Conservation (phyloP, 2,329 filamentous ascomycete genomes). For the Teratosphaeria pseudoeucalypti region DNA sequence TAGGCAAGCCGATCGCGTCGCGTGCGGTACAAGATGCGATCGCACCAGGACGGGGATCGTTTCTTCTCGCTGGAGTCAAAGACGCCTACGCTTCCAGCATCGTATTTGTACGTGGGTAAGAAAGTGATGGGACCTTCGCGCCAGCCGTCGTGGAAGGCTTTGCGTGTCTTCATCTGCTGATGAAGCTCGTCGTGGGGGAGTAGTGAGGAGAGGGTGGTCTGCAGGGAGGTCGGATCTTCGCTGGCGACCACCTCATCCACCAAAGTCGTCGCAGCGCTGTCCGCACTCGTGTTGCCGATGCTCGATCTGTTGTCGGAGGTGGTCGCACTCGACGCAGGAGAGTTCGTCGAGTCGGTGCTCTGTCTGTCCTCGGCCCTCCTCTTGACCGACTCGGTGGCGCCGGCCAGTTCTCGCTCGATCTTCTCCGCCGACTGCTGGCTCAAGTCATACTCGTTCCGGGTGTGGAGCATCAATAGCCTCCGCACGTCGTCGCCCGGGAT, state of each 20-base stretch:
- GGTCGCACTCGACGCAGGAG: not conserved
- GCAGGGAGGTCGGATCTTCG: constrained; percentile 73
- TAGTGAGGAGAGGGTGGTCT: constrained; percentile 78
- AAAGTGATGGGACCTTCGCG: constrained; percentile 79
- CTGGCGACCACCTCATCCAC: constrained; percentile 36
- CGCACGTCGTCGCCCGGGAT: constrained; percentile 86
- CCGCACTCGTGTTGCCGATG: constrained; percentile 3
- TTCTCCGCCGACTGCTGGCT: constrained; percentile 25
- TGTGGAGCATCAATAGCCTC: constrained; percentile 71
- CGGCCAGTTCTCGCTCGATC: constrained; percentile 26
- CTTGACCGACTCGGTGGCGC: constrained; percentile 16
- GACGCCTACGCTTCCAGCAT: constrained; percentile 79
- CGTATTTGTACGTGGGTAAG: constrained; percentile 94
- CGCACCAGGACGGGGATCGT: constrained; percentile 90
- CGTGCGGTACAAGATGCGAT: constrained; percentile 81
- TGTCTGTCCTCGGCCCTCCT: constrained; percentile 6
- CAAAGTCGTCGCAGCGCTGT: constrained; percentile 11
- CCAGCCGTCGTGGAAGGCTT: constrained; percentile 86
- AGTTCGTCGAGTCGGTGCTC: constrained; percentile 5
- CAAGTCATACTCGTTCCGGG: constrained; percentile 63
- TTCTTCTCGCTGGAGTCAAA: constrained; percentile 96
- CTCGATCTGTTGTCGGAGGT: not conserved
- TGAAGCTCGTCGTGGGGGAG: constrained; percentile 82
- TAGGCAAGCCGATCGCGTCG: constrained; percentile 58
- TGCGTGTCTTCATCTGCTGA: constrained; percentile 61